A percentile compares a stretch with the other conserved stretches of the same genome.
Evolutionary conservation across 305 asterid genomes (phyloP).

Genomic region (Rubia tinctorum): DNA sequence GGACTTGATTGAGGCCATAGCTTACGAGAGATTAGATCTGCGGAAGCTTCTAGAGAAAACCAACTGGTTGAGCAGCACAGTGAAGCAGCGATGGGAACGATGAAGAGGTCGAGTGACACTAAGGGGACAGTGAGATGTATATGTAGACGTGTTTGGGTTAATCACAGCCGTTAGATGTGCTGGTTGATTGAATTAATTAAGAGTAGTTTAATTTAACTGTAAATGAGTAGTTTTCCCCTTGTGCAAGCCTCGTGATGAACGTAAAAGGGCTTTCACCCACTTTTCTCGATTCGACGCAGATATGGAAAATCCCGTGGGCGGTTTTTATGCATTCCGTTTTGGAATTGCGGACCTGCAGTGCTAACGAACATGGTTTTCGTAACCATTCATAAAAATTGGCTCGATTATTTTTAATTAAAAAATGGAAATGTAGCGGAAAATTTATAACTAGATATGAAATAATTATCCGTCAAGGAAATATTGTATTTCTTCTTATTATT

Average conservation of each 20-base stretch:
- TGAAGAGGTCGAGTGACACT: neutral
- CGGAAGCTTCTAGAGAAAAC: neutral
- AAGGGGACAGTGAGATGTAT: neutral
- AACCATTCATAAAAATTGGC: neutral
- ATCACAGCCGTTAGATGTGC: constrained; percentile 1
- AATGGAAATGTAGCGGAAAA: neutral
- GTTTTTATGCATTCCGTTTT: neutral
- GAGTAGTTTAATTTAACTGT: constrained; percentile 8
- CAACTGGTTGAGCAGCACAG: neutral
- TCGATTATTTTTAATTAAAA: too few relatives aligned
- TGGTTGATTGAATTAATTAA: neutral
- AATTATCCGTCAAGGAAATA: neutral
- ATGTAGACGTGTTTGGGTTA: neutral
- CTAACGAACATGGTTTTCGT: neutral
- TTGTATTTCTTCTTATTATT: neutral
- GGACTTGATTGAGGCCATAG: constrained; percentile 39
- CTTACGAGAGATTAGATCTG: neutral
- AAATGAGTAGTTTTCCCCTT: neutral
- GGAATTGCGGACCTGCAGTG: neutral
- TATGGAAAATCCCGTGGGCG: constrained; percentile 8
- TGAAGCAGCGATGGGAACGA: neutral
- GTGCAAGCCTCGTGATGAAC: neutral
- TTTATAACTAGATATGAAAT: neutral
- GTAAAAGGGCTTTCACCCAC: neutral
- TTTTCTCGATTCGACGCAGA: neutral